phyloP scores from a whole-genome alignment of 306 rosid species.

The Canavalia gladiata region DNA sequence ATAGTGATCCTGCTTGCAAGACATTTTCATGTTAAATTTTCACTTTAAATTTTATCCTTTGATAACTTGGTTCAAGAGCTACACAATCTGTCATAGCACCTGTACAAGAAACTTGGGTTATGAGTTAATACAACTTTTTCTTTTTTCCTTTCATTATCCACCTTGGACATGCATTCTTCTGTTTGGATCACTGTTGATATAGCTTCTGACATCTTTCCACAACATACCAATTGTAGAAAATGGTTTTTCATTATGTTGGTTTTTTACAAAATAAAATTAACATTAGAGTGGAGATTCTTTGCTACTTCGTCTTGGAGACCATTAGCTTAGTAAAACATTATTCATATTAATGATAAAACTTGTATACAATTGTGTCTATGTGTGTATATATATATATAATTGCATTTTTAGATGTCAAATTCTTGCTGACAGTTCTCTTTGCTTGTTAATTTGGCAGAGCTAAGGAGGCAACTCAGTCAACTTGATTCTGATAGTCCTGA shows the following conservation, averaged over 20 bases:
- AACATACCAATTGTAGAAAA: background rate
- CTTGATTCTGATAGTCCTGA: slow-evolving; percentile 66
- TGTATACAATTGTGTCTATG: slow-evolving; percentile 36
- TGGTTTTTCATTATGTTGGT: background rate
- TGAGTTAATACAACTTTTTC: background rate
- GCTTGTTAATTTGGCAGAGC: slow-evolving; percentile 56
- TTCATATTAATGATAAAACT: slow-evolving; percentile 51
- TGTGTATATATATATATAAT: background rate
- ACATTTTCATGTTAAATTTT: slow-evolving; percentile 14
- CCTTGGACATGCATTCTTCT: background rate
- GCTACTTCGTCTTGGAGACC: background rate
- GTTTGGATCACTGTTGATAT: background rate
- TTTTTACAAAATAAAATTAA: slow-evolving; percentile 2
- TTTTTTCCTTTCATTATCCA: background rate
- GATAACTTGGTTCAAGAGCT: slow-evolving; percentile 34
- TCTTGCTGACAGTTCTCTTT: slow-evolving; percentile 26
- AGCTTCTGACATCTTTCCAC: background rate
- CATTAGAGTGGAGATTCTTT: background rate
- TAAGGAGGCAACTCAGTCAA: slow-evolving; percentile 72
- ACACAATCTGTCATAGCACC: background rate
- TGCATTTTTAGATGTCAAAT: slow-evolving; percentile 24
- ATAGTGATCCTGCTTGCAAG: slow-evolving; percentile 16
- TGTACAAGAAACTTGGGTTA: background rate
- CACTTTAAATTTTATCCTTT: slow-evolving; percentile 15
- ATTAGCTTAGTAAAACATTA: background rate